Evolutionary conservation across 371 early-diverging fungal genomes (phyloP).

Genomic region (Fennellomyces sp.): DNA sequence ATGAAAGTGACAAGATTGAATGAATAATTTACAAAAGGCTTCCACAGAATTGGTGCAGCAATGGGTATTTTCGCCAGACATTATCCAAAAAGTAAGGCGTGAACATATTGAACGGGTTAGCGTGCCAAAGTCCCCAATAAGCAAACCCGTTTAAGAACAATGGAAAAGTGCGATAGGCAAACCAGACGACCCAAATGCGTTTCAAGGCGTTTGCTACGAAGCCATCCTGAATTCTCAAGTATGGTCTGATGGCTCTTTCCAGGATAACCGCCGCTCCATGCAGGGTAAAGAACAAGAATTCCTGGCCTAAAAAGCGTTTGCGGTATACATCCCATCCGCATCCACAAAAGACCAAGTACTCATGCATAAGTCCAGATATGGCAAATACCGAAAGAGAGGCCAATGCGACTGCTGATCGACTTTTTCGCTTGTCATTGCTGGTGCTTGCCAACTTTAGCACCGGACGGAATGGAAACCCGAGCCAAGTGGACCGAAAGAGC

Average conservation of each 20-base stretch:
- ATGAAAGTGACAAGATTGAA: no score
- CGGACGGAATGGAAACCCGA: slow-evolving; percentile 36
- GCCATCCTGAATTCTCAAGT: neutral
- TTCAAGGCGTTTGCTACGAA: neutral
- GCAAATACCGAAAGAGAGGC: slow-evolving; percentile 35
- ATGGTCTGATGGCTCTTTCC: neutral
- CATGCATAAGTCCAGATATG: slow-evolving; percentile 31
- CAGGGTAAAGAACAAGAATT: slow-evolving; percentile 28
- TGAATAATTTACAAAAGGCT: no score
- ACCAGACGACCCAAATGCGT: slow-evolving; percentile 24
- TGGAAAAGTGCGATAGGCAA: slow-evolving; percentile 19
- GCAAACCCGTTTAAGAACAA: slow-evolving; percentile 34
- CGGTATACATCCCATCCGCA: slow-evolving; percentile 23
- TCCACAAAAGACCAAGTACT: slow-evolving; percentile 28
- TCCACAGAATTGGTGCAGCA: slow-evolving; percentile 9
- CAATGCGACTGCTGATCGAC: slow-evolving; percentile 6
- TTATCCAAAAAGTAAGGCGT: slow-evolving; percentile 13
- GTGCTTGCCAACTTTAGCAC: slow-evolving; percentile 12
- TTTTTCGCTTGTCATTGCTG: neutral
- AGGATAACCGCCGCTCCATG: slow-evolving; percentile 27
- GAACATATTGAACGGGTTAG: slow-evolving; percentile 11
- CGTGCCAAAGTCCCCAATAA: slow-evolving; percentile 21
- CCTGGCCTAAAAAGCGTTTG: slow-evolving; percentile 25
- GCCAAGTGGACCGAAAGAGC: slow-evolving; percentile 32
- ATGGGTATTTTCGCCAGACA: slow-evolving; percentile 14